Base-by-base conservation (phyloP, 164 flowering plant genomes). In the Brasenia schreberi region DNA sequence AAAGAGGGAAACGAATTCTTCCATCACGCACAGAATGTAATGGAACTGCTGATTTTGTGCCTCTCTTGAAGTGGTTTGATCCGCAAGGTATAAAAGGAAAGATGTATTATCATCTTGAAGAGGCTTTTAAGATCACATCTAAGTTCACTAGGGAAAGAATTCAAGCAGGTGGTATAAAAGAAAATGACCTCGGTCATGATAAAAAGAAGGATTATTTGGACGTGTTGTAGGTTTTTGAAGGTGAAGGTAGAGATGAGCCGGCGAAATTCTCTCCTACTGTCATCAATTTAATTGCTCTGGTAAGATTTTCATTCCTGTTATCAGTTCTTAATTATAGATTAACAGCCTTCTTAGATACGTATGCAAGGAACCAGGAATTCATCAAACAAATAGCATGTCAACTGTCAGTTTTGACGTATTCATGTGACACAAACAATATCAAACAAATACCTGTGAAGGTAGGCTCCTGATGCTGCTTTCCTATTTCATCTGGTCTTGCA, bases 41-140 rank as follows among this genome's bases (percentile, higher is more conserved):
- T 68, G 67, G 43, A 64, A 67, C 61, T 61, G 71, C 27, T 1
- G 78, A 76, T 42, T 72, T 76, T 65, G 65, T 76, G 49, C 78
- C 78, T 14, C 58, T 63, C 0, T 52, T 72, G 18, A 42, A 63
- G 42, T 67, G 71, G 69, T n/a, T 70, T 0, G 78, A 76, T 19
- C 78, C 69, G 5, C 76, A 64, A 56, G 73, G 78, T 4, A 45
- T 72, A 27, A 64, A 56, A 56, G 65, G 39, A 42, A 59, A 65
- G 17, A 67, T 64, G 70, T 64, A 67, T 6, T 2, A n/a, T 44
- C 14, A 44, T 19, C 33, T 67, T 3, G 64, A 68, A 62, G 42
- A 43, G 16, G 75, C 65, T 18, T 10, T 72, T 12, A 65, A 70
- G 0, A 65, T 72, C 5, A 73, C 53, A 2, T 44, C 65, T 44